Base-by-base conservation (phyloP, 2,329 filamentous ascomycete genomes). In the Fusarium nanum region DNA sequence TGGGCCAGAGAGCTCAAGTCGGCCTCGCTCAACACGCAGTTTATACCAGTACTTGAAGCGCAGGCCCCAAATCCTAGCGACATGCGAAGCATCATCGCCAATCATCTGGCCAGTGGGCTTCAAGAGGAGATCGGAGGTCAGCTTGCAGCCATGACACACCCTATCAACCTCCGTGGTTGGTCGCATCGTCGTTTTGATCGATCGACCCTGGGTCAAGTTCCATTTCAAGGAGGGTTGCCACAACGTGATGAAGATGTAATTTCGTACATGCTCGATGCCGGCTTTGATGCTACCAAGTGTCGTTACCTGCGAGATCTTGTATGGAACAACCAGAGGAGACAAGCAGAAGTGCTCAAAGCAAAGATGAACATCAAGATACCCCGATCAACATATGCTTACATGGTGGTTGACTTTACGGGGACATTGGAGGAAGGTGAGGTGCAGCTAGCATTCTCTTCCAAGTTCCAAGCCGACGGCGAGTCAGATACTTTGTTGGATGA, bases 41-140 rank as follows among this genome's bases (percentile, higher is more conserved):
- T 93, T 52, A 84, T 95, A 3, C 87, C 89, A 0, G 87, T 95
- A 1, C 79, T 95, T 0, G 82, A 89, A 20, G 87, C 91, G 34
- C 83, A 89, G 30, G 87, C 90, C 0, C 81, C 83, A 0, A 72
- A 87, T 12, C 75, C 75, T 14, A 12, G 7, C 2, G 42, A 27
- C 1, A 88, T 90, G 85, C 81, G 82, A 8, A 48, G 79, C 0
- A 76, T 78, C 0, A 81, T 94, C 0, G 81, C 82, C 0, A 63
- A 80, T 0, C 79, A 89, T 9, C 81, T 92, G 6, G 76, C 74
- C 0, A 76, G 83, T 1, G 83, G 85, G 2, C 78, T 93, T 0
- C 73, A 83, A 2, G 75, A 79, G 2, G 86, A 90, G 10, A 81
- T 92, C 4, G 80, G 84, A 1, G 80, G 82, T 0, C 82, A 91